Base-by-base conservation (phyloP, 139 green algal species). In the Chlamydomonas schloesseri region DNA sequence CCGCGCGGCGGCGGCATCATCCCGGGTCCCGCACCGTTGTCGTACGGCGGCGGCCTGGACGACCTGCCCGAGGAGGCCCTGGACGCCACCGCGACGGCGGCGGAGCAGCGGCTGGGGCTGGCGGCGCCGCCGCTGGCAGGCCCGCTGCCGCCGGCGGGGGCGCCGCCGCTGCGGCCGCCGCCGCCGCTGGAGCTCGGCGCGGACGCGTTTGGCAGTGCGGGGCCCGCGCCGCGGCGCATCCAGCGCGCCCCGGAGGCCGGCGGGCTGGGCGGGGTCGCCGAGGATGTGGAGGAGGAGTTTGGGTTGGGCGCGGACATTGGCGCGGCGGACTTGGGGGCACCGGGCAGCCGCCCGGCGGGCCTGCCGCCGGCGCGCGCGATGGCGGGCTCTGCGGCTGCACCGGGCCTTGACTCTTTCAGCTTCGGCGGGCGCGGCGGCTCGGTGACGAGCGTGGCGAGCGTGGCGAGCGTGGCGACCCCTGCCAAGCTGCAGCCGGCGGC, bases 21-120 rank as follows among this genome's bases (percentile, higher is more conserved):
- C n/a, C 26, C 60, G 13, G 64, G 64, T 29, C 64, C 79, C 9
- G 47, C 65, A 13, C 50, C 79, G 20, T 29, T 53, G 64, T 55
- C 67, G 79, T 77, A 57, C n/a, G 13, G 36, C 33, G 21, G 42
- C 42, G 42, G 42, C 42, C 42, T 50, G 42, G n/a, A 76, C 47
- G 67, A 85, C 31, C n/a, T 85, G 31, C 67, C 65, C 5, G 79
- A 42, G 67, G 67, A 85, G 79, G 47, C 79, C 1, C 50, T 85
- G 79, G 79, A 76, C n/a, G 67, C 79, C 8, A 85, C 79, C 13
- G 67, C 79, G 0, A 53, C 64, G 0, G 78, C 78, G 29, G 78
- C 78, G 29, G 78, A 84, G 64, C 64, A 74, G 62, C 78, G 79
- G 11, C 31, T 85, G 79, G 79, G 79, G 11, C 60, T 85, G n/a